Percentiles rank a stretch among this genome's conserved stretches.
Conservation (phyloP, 1,284 basidiomycete genomes). For the Gymnopus androsaceus region DNA sequence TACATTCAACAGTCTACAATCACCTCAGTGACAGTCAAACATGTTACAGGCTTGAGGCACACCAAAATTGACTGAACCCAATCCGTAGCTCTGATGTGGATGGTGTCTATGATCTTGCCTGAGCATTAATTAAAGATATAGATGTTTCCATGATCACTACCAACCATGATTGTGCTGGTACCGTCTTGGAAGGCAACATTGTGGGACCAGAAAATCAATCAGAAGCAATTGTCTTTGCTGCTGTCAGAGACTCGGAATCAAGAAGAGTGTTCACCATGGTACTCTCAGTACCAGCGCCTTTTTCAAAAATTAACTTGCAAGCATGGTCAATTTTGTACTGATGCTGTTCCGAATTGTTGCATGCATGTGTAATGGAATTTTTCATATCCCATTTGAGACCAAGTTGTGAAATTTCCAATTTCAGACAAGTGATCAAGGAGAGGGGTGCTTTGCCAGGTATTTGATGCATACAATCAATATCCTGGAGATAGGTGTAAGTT, state of each 20-base stretch:
- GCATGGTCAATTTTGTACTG: slow-evolving; percentile 4
- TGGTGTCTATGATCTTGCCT: no score
- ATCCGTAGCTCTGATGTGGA: no score
- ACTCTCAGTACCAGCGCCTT: slow-evolving; percentile 15
- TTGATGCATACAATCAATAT: slow-evolving; percentile 23
- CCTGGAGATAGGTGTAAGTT: slow-evolving; percentile 30
- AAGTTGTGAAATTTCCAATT: background rate
- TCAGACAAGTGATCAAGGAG: background rate
- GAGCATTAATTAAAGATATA: no score
- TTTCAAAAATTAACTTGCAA: slow-evolving; percentile 19
- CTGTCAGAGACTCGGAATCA: slow-evolving; percentile 18
- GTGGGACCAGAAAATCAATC: background rate
- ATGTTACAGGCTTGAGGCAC: no score
- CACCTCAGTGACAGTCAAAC: no score
- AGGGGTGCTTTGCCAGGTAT: slow-evolving; percentile 4
- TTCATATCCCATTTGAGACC: slow-evolving; percentile 4
- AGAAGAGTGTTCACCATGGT: slow-evolving; percentile 16
- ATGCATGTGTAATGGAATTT: slow-evolving; percentile 14
- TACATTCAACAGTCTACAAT: no score
- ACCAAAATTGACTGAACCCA: no score
- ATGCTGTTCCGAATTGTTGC: slow-evolving; percentile 7
- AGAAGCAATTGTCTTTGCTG: slow-evolving; percentile 16
- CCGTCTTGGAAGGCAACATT: no score
- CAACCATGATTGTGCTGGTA: no score
- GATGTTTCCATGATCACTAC: no score